Percentiles rank a stretch among this genome's conserved stretches.
phyloP scores from a whole-genome alignment of 192 early-diverging fungal genomes.

The Linnemannia schmuckeri region DNA sequence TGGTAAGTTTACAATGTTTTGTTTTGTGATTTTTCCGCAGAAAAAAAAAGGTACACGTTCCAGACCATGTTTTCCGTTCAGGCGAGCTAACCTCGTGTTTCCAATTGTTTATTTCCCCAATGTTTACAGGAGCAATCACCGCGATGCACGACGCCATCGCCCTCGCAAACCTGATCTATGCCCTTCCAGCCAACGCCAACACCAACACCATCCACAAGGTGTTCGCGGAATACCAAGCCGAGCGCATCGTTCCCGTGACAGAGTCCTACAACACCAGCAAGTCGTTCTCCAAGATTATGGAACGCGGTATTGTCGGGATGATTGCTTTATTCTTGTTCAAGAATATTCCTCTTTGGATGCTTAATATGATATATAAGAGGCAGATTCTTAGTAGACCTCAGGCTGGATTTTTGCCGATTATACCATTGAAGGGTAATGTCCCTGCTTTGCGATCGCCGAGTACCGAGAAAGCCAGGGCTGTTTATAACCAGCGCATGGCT shows the following conservation, averaged over 20 bases:
- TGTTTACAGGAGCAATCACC: not conserved
- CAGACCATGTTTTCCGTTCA: too few species aligned
- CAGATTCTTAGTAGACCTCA: too few species aligned
- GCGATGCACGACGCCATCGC: slow-evolving; percentile 2
- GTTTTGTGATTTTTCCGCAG: too few species aligned
- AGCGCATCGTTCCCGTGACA: not conserved
- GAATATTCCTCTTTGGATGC: too few species aligned
- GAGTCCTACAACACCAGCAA: slow-evolving; percentile 4
- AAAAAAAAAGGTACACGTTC: too few species aligned
- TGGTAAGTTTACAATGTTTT: not conserved
- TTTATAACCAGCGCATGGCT: too few species aligned
- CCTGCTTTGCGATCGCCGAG: too few species aligned
- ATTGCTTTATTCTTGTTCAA: not conserved
- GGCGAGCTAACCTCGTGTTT: too few species aligned
- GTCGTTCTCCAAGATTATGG: not conserved
- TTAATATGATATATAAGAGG: too few species aligned
- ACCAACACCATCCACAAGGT: not conserved
- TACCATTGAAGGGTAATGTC: too few species aligned
- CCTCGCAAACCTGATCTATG: not conserved
- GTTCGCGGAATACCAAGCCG: not conserved
- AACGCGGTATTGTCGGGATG: not conserved
- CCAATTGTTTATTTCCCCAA: not conserved
- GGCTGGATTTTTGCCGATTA: too few species aligned
- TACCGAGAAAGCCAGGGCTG: too few species aligned
- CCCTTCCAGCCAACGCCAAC: not conserved